phyloP scores from a whole-genome alignment of 192 early-diverging fungal species.

The Linderina pennispora region DNA sequence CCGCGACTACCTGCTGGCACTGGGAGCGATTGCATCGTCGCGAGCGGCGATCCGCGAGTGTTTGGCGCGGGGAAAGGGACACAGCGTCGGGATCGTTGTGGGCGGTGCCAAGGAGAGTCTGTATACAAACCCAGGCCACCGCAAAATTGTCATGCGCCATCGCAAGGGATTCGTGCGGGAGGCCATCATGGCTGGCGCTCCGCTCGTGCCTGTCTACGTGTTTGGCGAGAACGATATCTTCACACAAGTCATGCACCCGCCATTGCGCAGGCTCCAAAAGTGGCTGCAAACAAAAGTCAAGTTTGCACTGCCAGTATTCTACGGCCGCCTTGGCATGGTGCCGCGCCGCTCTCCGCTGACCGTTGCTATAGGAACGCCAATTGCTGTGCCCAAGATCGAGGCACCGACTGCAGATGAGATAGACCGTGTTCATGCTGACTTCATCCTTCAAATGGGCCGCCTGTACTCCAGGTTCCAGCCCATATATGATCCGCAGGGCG shows the following conservation, averaged over 20 bases:
- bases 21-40: conserved; percentile 72
- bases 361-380: conserved; percentile 25
- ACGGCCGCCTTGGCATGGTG: conserved; percentile 62
- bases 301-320: conserved; percentile 73
- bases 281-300: conserved; percentile 64
- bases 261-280: conserved; percentile 60
- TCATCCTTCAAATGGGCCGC: conserved; percentile 21
- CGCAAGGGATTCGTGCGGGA: conserved; percentile 90
- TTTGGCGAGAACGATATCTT: conserved; percentile 97
- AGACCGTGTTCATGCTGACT: conserved; percentile 27
- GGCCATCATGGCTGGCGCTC: conserved; percentile 75
- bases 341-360: conserved; percentile 34
- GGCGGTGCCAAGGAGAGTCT: conserved; percentile 88
- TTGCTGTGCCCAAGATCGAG: conserved; percentile 19
- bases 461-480: conserved; percentile 37
- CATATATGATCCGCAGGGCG: conserved; percentile 40
- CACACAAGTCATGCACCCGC: conserved; percentile 63
- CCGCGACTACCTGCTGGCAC: conserved; percentile 72
- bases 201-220: conserved; percentile 78
- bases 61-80: conserved; percentile 64
- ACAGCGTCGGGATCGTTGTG: conserved; percentile 82
- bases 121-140: conserved; percentile 57
- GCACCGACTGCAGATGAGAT: conserved; percentile 31
- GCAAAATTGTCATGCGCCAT: conserved; percentile 69
- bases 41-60: conserved; percentile 72